phyloP scores from a whole-genome alignment of 2,329 filamentous ascomycete species.

The Trichophyton verrucosum region DNA sequence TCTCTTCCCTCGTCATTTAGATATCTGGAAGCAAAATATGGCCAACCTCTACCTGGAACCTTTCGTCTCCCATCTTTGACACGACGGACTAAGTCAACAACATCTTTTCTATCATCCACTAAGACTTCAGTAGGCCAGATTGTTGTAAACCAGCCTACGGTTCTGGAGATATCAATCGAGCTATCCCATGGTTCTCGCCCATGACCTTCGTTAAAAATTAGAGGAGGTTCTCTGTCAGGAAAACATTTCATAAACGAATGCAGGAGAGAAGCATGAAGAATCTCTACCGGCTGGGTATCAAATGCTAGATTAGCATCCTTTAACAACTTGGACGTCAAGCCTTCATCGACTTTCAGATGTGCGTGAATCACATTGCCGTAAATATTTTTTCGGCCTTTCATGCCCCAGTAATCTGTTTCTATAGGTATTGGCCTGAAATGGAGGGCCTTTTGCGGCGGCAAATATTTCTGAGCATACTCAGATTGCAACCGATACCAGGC shows the following conservation, averaged over 20 bases:
- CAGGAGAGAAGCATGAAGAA: constrained; percentile 28
- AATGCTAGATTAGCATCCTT: constrained; percentile 24
- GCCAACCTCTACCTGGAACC: constrained; percentile 28
- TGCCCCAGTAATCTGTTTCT: constrained; percentile 7
- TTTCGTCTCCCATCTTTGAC: constrained; percentile 30
- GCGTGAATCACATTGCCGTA: neutral
- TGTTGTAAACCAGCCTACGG: constrained; percentile 42
- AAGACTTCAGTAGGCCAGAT: constrained; percentile 34
- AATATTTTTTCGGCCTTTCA: neutral
- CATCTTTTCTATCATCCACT: constrained; percentile 17
- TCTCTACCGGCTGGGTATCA: constrained; percentile 26
- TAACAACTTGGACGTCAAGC: constrained; percentile 16
- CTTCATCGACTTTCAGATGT: neutral
- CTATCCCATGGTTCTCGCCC: constrained; percentile 37
- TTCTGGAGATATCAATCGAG: constrained; percentile 37
- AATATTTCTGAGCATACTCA: constrained; percentile 14
- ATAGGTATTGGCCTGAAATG: neutral
- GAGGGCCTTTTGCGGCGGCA: constrained; percentile 1
- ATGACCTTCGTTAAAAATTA: constrained; percentile 40
- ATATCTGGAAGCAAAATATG: constrained; percentile 27
- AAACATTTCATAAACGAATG: constrained; percentile 36
- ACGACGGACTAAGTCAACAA: constrained; percentile 23
- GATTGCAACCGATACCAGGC: constrained; percentile 26
- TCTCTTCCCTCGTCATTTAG: constrained; percentile 22
- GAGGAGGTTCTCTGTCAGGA: constrained; percentile 28